Conservation (phyloP, 2,329 filamentous ascomycete species). For the Colletotrichum theobromicola region DNA sequence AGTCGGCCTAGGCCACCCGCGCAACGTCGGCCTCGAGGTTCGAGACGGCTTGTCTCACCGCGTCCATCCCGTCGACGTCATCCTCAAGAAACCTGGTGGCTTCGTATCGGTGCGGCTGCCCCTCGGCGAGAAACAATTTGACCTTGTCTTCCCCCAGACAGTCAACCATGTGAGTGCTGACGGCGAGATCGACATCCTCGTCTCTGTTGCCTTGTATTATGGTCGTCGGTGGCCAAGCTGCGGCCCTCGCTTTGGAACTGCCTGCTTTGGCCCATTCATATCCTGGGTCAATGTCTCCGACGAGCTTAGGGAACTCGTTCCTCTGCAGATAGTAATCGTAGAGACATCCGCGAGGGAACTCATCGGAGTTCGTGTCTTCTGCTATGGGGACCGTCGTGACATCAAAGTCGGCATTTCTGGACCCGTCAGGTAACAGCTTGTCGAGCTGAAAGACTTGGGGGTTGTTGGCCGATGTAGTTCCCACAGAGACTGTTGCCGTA, state of each 20-base stretch:
- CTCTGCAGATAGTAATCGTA: conserved; percentile 39
- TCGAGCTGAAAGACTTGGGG: conserved; percentile 28
- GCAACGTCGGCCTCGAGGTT: conserved; percentile 24
- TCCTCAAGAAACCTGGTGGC: conserved; percentile 34
- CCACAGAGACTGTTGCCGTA: conserved; percentile 27
- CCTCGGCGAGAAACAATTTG: conserved; percentile 29
- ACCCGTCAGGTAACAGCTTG: conserved; percentile 30
- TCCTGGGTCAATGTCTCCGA: conserved; percentile 33
- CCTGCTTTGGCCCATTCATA: conserved; percentile 31
- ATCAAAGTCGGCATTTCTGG: conserved; percentile 24
- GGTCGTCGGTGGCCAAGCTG: conserved; percentile 36
- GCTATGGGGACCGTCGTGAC: background rate
- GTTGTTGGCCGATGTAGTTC: conserved; percentile 22
- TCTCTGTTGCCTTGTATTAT: conserved; percentile 37
- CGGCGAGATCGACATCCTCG: conserved; percentile 29
- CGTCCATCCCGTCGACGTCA: conserved; percentile 28
- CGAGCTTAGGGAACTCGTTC: conserved; percentile 31
- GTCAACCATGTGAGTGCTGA: conserved; percentile 31
- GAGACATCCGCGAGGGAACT: conserved; percentile 25
- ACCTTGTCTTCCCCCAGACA: conserved; percentile 30
- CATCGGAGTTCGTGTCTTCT: background rate
- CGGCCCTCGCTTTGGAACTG: conserved; percentile 10
- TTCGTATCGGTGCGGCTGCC: conserved; percentile 34
- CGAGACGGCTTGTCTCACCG: conserved; percentile 27
- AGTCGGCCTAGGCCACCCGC: background rate